Evolutionary conservation across 495 filamentous ascomycete species (phyloP), one percentile per base, ranked within the genome.

Genomic region (Penicillium coprophilum): DNA sequence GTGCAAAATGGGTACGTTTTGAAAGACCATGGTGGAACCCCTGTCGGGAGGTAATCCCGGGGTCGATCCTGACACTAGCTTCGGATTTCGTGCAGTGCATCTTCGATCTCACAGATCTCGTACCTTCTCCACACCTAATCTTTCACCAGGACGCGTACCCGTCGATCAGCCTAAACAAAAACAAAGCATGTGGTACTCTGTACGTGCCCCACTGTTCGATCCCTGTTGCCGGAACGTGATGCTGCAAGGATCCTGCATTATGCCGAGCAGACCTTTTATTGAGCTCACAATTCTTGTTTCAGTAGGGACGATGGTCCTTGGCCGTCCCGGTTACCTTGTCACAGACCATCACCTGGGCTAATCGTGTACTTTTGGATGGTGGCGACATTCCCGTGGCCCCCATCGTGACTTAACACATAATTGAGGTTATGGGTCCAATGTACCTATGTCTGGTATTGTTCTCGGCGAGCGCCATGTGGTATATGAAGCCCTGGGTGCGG

Each of bases 181-280:
- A 24, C 15, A 31, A 21, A 10, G 24, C 24, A 27, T 27, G 24
- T 27, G 7, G 52, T 32, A 11, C 44, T 46, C 41, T 49, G 9
- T 19, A 49, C 34, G 17, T 10, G 27, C 59, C 46, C 59, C 50
- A 58, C 55, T 54, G 45, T 61, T 47, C 47, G 36, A 27, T 56
- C 15, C 15, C 43, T 32, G 46, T 49, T 55, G 39, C 45, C 59
- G 55, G 49, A 68, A 68, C 65, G 65, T 68, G 65, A 52, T 59
- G 45, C 55, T 48, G 65, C 65, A 68, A 61, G 65, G 62, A 68
- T 61, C 51, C 47, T 62, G 57, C 57, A 64, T 8, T 34, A 23
- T 40, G 28, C 56, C 59, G 48, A 59, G 30, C 11, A n/a, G 45
- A 23, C 39, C 49, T 39, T 43, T 32, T 38, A 45, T 47, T 57